Conservation (phyloP, 192 early-diverging fungal genomes). For the Chytriomyces sp. region DNA sequence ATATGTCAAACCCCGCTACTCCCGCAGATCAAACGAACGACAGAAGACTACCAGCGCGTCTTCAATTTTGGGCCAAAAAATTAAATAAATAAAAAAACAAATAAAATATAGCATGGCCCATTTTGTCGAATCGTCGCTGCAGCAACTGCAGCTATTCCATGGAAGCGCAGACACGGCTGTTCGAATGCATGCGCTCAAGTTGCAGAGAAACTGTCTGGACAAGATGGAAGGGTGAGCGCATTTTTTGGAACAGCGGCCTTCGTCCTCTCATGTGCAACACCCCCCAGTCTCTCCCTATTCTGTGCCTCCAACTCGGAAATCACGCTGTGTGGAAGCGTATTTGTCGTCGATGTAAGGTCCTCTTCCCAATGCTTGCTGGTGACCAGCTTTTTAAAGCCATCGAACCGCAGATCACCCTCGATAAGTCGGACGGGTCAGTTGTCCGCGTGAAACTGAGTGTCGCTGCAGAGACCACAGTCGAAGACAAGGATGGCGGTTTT, state of each 20-base stretch:
- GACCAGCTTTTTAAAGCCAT: not conserved
- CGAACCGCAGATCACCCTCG: not conserved
- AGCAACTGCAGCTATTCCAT: not conserved
- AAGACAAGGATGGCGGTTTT: not conserved
- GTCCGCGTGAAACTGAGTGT: not conserved
- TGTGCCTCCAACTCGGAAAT: not conserved
- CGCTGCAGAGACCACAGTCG: not conserved
- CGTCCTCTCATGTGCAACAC: not conserved
- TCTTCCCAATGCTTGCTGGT: not conserved
- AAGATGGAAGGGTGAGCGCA: too few relatives aligned
- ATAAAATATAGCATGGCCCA: not conserved
- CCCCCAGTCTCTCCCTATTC: not conserved
- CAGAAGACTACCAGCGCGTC: too few relatives aligned
- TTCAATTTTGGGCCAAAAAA: too few relatives aligned
- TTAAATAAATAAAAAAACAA: not conserved
- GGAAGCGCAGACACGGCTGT: not conserved
- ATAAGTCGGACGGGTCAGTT: not conserved
- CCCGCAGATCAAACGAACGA: too few relatives aligned
- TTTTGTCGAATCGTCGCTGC: not conserved
- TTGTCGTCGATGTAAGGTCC: not conserved
- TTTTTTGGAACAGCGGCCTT: too few relatives aligned
- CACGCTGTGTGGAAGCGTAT: not conserved
- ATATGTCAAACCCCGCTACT: too few relatives aligned
- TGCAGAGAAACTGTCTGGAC: not conserved
- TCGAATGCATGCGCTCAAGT: not conserved